phyloP scores from a whole-genome alignment of 768 basidiomycete species.

The Glaciozyma antarctica region DNA sequence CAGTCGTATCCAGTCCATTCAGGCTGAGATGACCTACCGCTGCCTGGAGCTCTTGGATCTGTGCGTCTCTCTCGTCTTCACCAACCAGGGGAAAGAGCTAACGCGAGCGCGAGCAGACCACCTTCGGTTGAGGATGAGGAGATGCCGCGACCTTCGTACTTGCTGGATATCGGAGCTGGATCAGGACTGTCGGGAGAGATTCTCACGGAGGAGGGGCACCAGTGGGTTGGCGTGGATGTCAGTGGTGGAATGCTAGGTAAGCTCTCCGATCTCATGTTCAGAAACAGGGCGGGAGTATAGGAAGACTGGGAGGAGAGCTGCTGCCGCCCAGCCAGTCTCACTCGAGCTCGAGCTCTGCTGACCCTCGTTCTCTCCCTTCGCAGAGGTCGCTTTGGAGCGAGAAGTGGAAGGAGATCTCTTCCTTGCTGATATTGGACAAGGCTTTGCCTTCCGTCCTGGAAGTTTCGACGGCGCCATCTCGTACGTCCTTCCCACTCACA shows the following conservation, averaged over 20 bases:
- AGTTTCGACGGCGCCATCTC: slow-evolving; percentile 97
- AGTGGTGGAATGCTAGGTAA: slow-evolving; percentile 93
- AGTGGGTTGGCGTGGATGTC: slow-evolving; percentile 90
- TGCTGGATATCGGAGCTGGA: slow-evolving; percentile 94
- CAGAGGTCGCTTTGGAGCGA: slow-evolving; percentile 89
- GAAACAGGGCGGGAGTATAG: too few species aligned
- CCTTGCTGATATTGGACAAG: slow-evolving; percentile 94
- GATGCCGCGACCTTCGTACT: slow-evolving; percentile 60
- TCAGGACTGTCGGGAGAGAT: slow-evolving; percentile 96
- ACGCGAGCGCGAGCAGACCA: not conserved
- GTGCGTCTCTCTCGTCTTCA: slow-evolving; percentile 38
- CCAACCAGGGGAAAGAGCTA: not conserved
- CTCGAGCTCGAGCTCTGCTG: not conserved
- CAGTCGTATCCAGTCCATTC: slow-evolving; percentile 95
- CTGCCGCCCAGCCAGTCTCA: not conserved
- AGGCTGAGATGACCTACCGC: slow-evolving; percentile 93
- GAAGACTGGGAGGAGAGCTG: not conserved
- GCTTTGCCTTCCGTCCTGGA: slow-evolving; percentile 91
- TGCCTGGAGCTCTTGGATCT: slow-evolving; percentile 83
- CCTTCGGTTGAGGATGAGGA: slow-evolving; percentile 13
- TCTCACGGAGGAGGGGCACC: slow-evolving; percentile 82
- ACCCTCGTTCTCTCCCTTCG: not conserved
- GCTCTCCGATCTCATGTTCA: too few species aligned
- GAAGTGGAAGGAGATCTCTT: slow-evolving; percentile 95
- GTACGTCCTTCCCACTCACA: slow-evolving; percentile 41